Conservation (phyloP, 1,284 basidiomycete species). For the Sanguinoderma infundibulare region DNA sequence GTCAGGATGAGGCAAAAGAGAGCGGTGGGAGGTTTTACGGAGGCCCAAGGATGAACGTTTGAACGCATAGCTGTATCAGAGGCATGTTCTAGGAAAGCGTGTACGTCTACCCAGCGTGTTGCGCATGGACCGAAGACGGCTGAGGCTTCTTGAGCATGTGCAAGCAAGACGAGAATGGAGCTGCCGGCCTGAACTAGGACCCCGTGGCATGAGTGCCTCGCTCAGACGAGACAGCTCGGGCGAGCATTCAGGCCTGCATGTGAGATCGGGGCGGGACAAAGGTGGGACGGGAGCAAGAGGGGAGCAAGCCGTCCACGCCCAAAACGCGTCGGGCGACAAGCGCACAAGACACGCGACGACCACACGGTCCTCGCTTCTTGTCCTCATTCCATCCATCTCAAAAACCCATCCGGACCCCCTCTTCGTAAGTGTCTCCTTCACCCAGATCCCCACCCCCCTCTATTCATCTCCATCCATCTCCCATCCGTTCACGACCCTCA, state of each 20-base stretch:
- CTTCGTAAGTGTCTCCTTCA: not conserved
- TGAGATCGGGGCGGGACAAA: not conserved
- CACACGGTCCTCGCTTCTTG: constrained; percentile 7
- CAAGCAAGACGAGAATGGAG: not conserved
- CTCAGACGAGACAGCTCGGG: not conserved
- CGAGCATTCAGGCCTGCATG: not conserved
- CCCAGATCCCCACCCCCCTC: not conserved
- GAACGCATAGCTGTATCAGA: not conserved
- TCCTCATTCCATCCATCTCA: constrained; percentile 3
- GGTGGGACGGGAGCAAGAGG: not conserved
- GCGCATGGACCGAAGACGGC: not conserved
- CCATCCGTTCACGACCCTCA: not conserved
- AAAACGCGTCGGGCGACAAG: not conserved
- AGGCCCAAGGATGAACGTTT: not conserved
- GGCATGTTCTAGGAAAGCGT: not conserved
- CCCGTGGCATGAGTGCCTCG: not conserved
- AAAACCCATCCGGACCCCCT: not conserved
- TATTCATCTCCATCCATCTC: not conserved
- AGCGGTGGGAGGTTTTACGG: not conserved
- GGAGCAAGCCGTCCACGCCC: not conserved
- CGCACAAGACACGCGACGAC: not conserved
- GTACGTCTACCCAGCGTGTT: not conserved
- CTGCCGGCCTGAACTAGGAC: not conserved
- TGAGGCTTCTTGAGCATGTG: constrained; percentile 6
- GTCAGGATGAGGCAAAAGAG: not conserved